Evolutionary conservation across 2,329 filamentous ascomycete species (phyloP).

Genomic region (Ophiostoma sp.): DNA sequence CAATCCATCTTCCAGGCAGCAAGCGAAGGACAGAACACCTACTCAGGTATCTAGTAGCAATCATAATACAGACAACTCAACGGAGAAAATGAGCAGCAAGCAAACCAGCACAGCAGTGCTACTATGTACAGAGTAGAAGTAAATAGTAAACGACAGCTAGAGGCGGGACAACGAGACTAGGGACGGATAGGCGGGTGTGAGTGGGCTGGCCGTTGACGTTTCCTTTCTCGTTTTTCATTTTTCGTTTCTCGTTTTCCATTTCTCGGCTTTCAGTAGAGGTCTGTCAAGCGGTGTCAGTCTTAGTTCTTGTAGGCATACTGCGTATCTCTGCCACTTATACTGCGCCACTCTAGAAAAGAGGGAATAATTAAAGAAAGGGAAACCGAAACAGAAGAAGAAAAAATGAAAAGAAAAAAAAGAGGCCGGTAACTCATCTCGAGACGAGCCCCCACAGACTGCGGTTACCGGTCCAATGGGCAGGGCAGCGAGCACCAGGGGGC

Average conservation of each 20-base stretch:
- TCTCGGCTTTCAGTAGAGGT: not conserved
- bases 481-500: not conserved
- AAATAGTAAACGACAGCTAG: not conserved
- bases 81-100: too few relatives aligned
- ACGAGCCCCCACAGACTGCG: conserved; percentile 2
- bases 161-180: conserved; percentile 12
- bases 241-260: not conserved
- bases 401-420: not conserved
- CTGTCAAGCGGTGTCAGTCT: too few relatives aligned
- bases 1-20: too few relatives aligned
- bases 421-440: conserved; percentile 5
- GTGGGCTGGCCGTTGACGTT: conserved; percentile 4
- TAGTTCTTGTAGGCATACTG: too few relatives aligned
- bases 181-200: conserved; percentile 13
- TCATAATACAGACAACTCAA: too few relatives aligned
- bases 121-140: too few relatives aligned
- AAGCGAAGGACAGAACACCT: too few relatives aligned
- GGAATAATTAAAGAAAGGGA: too few relatives aligned
- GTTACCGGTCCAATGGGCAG: conserved; percentile 18
- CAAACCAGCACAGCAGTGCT: not conserved
- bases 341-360: not conserved
- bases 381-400: not conserved
- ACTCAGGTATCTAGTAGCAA: too few relatives aligned
- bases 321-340: not conserved
- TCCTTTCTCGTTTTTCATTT: not conserved